These are phyloP conservation scores for Arthrobotrys entomopaga DNA, from an alignment of 2,329 filamentous ascomycete species.

Conservation along the genomic window DNA sequence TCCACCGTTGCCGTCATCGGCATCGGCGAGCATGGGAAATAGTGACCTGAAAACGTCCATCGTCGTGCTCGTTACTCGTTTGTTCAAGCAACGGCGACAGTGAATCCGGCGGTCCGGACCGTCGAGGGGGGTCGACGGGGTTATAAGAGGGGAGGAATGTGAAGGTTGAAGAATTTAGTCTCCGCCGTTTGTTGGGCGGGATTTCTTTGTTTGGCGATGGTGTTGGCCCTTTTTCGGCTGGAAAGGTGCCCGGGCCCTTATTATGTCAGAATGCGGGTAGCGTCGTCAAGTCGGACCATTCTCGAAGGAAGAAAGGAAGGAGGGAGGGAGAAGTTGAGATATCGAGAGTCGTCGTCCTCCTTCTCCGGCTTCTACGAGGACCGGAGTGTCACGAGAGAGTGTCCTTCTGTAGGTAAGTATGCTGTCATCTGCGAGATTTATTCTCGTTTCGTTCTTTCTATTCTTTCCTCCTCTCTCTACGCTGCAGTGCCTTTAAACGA, in stretches of 20 bases:
- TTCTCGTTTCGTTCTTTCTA: neutral
- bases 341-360: neutral
- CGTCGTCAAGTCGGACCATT: slow-evolving; percentile 19
- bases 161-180: slow-evolving; percentile 10
- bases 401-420: neutral
- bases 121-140: slow-evolving; percentile 8
- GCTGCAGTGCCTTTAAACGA: neutral
- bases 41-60: slow-evolving; percentile 22
- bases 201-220: slow-evolving; percentile 37
- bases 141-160: slow-evolving; percentile 7
- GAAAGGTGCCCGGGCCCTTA: slow-evolving; percentile 15
- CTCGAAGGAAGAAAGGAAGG: slow-evolving; percentile 16
- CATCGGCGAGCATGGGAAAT: slow-evolving; percentile 13
- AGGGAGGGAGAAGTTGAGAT: neutral
- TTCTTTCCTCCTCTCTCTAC: neutral
- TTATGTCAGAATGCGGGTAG: slow-evolving; percentile 15
- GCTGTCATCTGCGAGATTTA: neutral
- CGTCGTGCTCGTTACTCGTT: slow-evolving; percentile 21
- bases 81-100: slow-evolving; percentile 24
- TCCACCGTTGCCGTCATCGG: slow-evolving; percentile 21
- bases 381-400: slow-evolving; percentile 2
- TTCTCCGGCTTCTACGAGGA: neutral
- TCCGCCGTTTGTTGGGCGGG: slow-evolving; percentile 41
- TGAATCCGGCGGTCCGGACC: slow-evolving; percentile 29
- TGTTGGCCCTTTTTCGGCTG: slow-evolving; percentile 22